Evolutionary conservation across 228 moss, liverwort and hornwort species (phyloP).

Genomic region (Sphagnum magellanicum): DNA sequence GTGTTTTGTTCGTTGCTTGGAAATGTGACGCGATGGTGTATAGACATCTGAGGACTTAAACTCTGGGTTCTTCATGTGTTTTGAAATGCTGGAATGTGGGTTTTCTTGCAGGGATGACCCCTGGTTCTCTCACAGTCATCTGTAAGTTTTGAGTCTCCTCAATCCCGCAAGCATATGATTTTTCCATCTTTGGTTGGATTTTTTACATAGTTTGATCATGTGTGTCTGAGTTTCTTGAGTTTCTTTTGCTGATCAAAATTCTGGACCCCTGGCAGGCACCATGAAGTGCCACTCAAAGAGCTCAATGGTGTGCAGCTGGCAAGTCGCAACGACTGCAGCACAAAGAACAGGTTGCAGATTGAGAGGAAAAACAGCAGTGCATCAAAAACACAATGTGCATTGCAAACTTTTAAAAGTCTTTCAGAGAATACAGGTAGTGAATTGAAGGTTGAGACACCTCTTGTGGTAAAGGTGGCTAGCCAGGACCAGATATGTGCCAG

Average conservation of each 20-base stretch:
- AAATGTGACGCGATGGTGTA: neutral
- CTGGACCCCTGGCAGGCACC: constrained; percentile 24
- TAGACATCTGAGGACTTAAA: neutral
- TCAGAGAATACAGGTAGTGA: constrained; percentile 2
- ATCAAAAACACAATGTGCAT: constrained; percentile 34
- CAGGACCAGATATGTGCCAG: constrained; percentile 11
- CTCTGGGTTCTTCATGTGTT: neutral
- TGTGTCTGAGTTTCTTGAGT: too few relatives aligned
- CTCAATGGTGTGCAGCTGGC: constrained; percentile 20
- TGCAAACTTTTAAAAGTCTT: constrained; percentile 11
- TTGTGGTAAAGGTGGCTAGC: constrained; percentile 6
- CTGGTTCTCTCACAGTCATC: constrained; percentile 88
- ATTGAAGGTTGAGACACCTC: constrained; percentile 5
- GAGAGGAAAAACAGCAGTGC: constrained; percentile 41
- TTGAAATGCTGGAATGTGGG: constrained; percentile 1
- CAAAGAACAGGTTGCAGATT: constrained; percentile 14
- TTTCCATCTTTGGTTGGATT: too few relatives aligned
- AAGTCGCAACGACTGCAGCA: constrained; percentile 6
- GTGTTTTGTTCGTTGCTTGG: neutral
- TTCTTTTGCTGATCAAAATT: too few relatives aligned
- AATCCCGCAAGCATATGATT: neutral
- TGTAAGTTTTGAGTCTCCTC: constrained; percentile 31
- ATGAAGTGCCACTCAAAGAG: constrained; percentile 35
- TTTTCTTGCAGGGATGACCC: constrained; percentile 73
- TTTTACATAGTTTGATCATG: too few relatives aligned